Base-by-base conservation (phyloP, 345 rosid genomes). In the Salix viminalis region DNA sequence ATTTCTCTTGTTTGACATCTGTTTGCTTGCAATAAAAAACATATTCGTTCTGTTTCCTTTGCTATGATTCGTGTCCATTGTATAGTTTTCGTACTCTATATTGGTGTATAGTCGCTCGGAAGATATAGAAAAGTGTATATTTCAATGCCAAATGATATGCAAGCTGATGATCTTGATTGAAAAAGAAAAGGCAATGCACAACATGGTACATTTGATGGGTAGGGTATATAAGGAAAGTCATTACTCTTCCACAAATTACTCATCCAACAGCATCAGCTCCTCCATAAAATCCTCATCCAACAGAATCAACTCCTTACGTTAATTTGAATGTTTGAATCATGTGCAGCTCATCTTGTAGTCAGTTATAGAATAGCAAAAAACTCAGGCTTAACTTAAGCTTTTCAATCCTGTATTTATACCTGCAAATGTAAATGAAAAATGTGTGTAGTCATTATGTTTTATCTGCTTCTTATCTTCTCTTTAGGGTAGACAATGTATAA, bases 51-150 rank as follows among this genome's bases (percentile, higher is more conserved):
- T 46, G 52, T 46, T 46, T 46, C 52, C 52, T 46, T 46, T 46
- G 52, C 52, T 46, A 46, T 2, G 52, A 46, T 46, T 46, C 52
- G 52, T 46, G 52, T 46, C 52, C 52, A 46, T 46, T 14, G 30
- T 12, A 10, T 30, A 62, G 12, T 77, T 44, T 12, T 52, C 11
- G 54, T 67, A 41, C 4, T 67, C 73, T 78, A 78, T 7, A 72
- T 72, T 78, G 67, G 23, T 66, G 42, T 73, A 65, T 65, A 78
- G 76, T 50, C 37, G 37, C 42, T 37, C 32, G 32, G 62, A n/a
- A 73, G 28, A 73, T 73, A 13, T n/a, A 66, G 6, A 12, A 52
- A 76, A 56, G 32, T 28, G 78, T 75, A 75, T 68, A 69, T 69
- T 44, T 21, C 50, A 41, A 46, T 52, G 37, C 37, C 37, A 34